These are phyloP conservation scores for Backusella morwellensis DNA, from an alignment of 192 early-diverging fungal genomes.

Conservation along the genomic window DNA sequence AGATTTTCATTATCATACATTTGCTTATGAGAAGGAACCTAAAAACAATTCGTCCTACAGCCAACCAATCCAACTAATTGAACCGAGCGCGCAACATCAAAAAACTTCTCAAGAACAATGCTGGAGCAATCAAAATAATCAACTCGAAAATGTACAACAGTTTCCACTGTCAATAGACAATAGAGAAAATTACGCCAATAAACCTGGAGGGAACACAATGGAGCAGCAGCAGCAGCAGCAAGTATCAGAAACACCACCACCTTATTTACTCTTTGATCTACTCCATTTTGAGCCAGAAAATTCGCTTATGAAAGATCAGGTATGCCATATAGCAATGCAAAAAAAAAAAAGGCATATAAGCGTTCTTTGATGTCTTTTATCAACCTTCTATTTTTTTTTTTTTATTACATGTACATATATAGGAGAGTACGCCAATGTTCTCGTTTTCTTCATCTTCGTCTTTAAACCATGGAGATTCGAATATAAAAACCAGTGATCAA, in stretches of 20 bases:
- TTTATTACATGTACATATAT: neutral
- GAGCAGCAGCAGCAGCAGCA: neutral
- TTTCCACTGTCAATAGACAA: neutral
- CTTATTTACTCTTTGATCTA: slow-evolving; percentile 4
- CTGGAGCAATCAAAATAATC: neutral
- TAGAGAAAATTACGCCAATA: neutral
- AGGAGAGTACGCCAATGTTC: neutral
- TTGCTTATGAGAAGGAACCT: neutral
- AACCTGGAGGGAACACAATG: neutral
- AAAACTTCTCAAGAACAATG: neutral
- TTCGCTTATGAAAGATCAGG: neutral
- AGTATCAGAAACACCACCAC: neutral
- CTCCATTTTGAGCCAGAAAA: neutral
- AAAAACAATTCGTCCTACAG: neutral
- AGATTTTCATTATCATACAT: neutral
- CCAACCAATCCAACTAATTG: neutral
- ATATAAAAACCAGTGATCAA: neutral
- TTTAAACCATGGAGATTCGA: neutral
- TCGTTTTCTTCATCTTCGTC: neutral
- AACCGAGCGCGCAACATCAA: neutral
- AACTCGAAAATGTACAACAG: neutral
- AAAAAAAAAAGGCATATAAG: neutral
- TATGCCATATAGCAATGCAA: neutral
- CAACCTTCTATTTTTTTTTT: neutral
- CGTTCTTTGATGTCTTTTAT: neutral